A percentile compares a stretch with the other conserved stretches of the same genome.
Evolutionary conservation across 441 rosid genomes (phyloP).

Genomic region (Lepidium campestre): DNA sequence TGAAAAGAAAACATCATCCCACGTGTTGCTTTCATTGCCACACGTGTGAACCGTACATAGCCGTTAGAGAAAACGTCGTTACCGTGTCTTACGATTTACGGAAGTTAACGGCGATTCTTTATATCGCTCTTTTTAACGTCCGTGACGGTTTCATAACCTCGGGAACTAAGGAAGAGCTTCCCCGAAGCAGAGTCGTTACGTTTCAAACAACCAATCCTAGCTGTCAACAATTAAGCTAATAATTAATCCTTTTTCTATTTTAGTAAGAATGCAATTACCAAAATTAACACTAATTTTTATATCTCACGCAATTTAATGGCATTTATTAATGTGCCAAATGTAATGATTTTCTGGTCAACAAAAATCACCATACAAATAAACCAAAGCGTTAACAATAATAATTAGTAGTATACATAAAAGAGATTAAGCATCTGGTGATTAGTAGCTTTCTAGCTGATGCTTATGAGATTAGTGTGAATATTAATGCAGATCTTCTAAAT

Average conservation of each 20-base stretch:
- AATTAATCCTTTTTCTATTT: background rate
- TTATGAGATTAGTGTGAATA: slow-evolving; percentile 19
- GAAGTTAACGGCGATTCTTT: slow-evolving; percentile 10
- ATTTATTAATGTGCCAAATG: background rate
- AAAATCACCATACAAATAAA: too few relatives aligned
- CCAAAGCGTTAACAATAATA: too few relatives aligned
- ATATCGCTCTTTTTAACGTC: background rate
- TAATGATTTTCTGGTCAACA: background rate
- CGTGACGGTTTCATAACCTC: slow-evolving; percentile 20
- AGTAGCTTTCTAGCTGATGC: slow-evolving; percentile 14
- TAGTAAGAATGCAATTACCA: background rate
- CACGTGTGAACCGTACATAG: slow-evolving; percentile 22
- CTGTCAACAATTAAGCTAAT: background rate
- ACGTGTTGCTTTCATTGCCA: slow-evolving; percentile 19
- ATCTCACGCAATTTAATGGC: background rate
- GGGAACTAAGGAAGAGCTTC: background rate
- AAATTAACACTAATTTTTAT: background rate
- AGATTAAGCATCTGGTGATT: slow-evolving; percentile 11
- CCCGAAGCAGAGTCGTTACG: slow-evolving; percentile 23
- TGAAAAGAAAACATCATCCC: slow-evolving; percentile 3
- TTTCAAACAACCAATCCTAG: background rate
- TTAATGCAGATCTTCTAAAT: background rate
- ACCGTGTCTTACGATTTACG: slow-evolving; percentile 2
- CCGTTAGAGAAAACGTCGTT: slow-evolving; percentile 16
- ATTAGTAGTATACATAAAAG: too few relatives aligned